Base-by-base conservation (phyloP, 2,329 filamentous ascomycete genomes). In the Fusarium torulosum region DNA sequence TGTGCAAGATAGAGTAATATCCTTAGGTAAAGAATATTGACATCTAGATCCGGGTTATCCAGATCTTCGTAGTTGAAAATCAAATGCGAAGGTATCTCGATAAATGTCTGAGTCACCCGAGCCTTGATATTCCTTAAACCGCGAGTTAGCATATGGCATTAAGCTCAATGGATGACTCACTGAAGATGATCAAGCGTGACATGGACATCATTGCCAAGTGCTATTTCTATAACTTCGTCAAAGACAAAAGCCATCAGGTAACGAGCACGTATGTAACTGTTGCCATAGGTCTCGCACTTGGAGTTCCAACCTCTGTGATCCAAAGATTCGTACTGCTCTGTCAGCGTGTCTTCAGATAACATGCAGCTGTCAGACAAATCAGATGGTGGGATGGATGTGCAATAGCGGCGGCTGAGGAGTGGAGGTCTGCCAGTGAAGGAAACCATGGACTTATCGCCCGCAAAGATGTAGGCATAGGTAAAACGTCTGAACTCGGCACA, bases 161-260 rank as follows among this genome's bases (percentile, higher is more conserved):
- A n/a, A 17, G 17, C 10, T 2, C 4, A 25, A 2, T 11, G 6
- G 6, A 17, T n/a, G 4, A 53, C 73, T 20, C 57, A 76, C 74
- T 69, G 46, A 6, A 76, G 52, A 17, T 74, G 56, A n/a, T 67
- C 63, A 2, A 71, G 25, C 6, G 58, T 69, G 13, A 57, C 52
- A 17, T 64, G 46, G 11, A 57, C 40, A 13, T 54, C 59, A 3
- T 65, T 64, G 1, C 83, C 83, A 0, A 89, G 75, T 1, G 86
- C 85, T 17, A 89, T 78, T 62, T 88, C 85, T n/a, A 90, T 78
- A 3, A 90, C 83, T 52, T 90, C 86, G 59, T 90, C 87, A 4
- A 84, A 79, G 11, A 89, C 79, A 3, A 78, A 72, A 13, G 82
- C 81, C 25, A 88, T 78, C 7, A 81, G 77, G 6, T 79, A 80